Evolutionary conservation across 345 rosid species (phyloP).

Genomic region (Nephelium lappaceum): DNA sequence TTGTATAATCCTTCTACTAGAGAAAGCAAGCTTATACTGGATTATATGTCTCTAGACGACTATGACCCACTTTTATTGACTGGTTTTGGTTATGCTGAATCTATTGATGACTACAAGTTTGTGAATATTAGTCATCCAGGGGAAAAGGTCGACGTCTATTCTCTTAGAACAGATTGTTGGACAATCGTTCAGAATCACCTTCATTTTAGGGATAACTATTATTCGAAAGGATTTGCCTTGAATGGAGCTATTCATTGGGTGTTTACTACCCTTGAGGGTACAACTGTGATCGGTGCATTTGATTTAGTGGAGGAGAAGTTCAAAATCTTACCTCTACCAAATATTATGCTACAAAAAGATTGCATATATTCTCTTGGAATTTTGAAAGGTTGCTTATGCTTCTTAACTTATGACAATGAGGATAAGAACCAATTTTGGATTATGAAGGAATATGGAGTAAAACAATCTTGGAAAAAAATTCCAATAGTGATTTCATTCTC

Average conservation of each 20-base stretch:
- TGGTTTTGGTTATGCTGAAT: neutral
- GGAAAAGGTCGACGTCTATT: neutral
- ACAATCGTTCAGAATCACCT: neutral
- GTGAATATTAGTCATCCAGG: neutral
- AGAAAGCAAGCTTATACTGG: neutral
- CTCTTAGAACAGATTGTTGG: neutral
- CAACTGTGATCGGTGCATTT: neutral
- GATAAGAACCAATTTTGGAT: neutral
- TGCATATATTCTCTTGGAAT: neutral
- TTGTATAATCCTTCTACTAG: neutral
- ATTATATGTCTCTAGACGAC: neutral
- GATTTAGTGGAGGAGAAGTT: conserved; percentile 1
- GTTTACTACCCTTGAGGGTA: neutral
- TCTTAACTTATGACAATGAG: neutral
- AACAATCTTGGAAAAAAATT: neutral
- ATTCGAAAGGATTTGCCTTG: neutral
- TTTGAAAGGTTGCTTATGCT: neutral
- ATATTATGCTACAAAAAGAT: neutral
- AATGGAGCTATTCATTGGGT: neutral
- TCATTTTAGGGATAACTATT: neutral
- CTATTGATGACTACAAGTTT: neutral
- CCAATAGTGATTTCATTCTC: too few species aligned
- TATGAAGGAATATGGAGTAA: neutral
- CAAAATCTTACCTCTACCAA: neutral
- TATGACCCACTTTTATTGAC: neutral